These are phyloP conservation scores for Lachnellula cervina DNA, from an alignment of 2,329 filamentous ascomycete genomes.

Conservation along the genomic window DNA sequence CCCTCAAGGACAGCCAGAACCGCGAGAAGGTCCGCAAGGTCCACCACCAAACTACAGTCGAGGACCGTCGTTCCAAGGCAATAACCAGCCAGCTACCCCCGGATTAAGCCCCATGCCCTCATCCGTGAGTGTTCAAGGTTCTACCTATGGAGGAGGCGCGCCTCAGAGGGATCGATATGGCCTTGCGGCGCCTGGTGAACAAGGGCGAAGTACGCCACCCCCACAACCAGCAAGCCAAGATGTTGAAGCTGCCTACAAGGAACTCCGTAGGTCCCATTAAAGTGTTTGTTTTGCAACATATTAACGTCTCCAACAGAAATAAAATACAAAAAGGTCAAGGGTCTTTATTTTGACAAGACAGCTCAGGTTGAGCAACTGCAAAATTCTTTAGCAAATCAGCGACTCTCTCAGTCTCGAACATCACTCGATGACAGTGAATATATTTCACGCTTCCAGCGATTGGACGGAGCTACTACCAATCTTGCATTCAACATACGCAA, in stretches of 20 bases:
- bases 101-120: constrained; percentile 22
- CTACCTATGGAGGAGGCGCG: constrained; percentile 30
- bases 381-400: constrained; percentile 95
- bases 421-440: constrained; percentile 96
- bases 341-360: constrained; percentile 91
- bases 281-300: constrained; percentile 9
- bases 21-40: constrained; percentile 16
- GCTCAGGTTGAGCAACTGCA: constrained; percentile 89
- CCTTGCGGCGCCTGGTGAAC: constrained; percentile 31
- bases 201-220: constrained; percentile 43
- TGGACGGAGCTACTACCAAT: constrained; percentile 93
- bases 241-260: constrained; percentile 37
- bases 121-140: constrained; percentile 17
- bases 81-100: constrained; percentile 21
- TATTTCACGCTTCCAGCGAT: constrained; percentile 76
- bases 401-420: constrained; percentile 88
- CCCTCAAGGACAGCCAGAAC: constrained; percentile 23
- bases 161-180: constrained; percentile 30
- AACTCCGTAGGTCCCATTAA: constrained; percentile 34
- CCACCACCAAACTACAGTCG: constrained; percentile 26
- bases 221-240: constrained; percentile 30
- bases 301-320: constrained; percentile 52
- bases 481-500: constrained; percentile 94
- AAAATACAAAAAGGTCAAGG: constrained; percentile 98
- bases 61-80: constrained; percentile 19